phyloP scores from a whole-genome alignment of 768 basidiomycete species.

The Panaeolus cyanescens region DNA sequence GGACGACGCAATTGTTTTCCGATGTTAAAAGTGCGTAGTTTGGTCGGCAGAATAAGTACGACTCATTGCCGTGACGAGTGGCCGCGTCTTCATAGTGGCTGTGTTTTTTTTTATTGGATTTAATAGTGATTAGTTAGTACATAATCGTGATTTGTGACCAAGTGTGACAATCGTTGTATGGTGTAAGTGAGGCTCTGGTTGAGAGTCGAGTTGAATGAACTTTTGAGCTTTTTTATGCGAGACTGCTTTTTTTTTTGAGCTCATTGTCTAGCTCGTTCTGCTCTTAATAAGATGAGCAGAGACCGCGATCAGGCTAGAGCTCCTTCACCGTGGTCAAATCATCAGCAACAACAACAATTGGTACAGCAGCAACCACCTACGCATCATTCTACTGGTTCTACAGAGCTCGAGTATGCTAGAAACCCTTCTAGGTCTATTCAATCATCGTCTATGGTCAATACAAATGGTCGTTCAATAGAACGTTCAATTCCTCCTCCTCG shows the following conservation, averaged over 20 bases:
- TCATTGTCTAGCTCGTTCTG: slow-evolving; percentile 1
- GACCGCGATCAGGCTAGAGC: slow-evolving; percentile 35
- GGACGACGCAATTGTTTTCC: not conserved
- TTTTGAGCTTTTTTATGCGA: not conserved
- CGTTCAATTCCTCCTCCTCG: slow-evolving; percentile 60
- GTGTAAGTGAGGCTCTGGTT: not conserved
- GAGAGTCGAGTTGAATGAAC: not conserved
- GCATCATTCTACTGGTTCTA: slow-evolving; percentile 2
- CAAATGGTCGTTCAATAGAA: slow-evolving; percentile 26
- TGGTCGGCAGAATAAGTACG: not conserved
- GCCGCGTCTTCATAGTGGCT: not conserved
- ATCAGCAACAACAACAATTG: slow-evolving; percentile 25
- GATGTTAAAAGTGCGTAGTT: not conserved
- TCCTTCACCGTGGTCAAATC: slow-evolving; percentile 34
- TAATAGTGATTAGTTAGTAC: not conserved
- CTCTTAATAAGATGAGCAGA: slow-evolving; percentile 34
- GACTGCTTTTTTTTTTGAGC: not conserved
- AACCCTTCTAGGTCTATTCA: slow-evolving; percentile 17
- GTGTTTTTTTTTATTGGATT: not conserved
- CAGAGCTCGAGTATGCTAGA: slow-evolving; percentile 7
- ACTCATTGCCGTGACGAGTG: not conserved
- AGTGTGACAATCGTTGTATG: not conserved
- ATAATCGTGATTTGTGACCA: no score
- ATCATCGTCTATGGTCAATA: not conserved
- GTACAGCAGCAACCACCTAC: slow-evolving; percentile 9